phyloP scores from a whole-genome alignment of 176 grass and related monocot species.

The Ampelocalamus luodianensis region DNA sequence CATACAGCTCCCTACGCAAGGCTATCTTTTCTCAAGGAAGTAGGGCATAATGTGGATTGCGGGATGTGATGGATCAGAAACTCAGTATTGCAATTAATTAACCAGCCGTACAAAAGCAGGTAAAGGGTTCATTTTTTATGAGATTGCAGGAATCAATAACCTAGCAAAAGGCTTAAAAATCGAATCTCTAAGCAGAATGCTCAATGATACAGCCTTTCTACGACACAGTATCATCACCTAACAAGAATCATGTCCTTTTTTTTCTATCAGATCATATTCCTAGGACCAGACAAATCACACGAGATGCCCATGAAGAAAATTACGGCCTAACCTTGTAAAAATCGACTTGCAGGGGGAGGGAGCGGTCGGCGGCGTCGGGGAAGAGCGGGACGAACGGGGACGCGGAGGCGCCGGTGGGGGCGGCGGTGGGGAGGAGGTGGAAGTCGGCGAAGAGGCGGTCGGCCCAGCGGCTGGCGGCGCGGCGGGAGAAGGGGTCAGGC shows the following conservation, averaged over 20 bases:
- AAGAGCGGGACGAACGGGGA: constrained; percentile 63
- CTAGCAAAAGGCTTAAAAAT: not conserved
- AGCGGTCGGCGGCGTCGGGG: constrained; percentile 57
- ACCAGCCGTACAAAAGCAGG: not conserved
- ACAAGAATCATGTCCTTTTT: not conserved
- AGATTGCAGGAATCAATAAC: not conserved
- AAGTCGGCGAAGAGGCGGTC: constrained; percentile 93
- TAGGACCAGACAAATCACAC: not conserved
- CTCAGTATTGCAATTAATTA: not conserved
- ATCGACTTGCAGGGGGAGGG: constrained; percentile 70
- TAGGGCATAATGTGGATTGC: not conserved
- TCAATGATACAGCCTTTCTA: not conserved
- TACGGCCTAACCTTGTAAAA: constrained; percentile 73
- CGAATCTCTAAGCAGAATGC: not conserved
- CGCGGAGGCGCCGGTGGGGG: constrained; percentile 35
- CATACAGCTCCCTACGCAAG: not conserved
- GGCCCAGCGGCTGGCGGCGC: constrained; percentile 84
- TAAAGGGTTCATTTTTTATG: not conserved
- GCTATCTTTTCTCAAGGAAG: not conserved
- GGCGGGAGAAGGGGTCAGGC: constrained; percentile 45
- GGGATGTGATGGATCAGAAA: not conserved
- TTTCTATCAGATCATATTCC: not conserved
- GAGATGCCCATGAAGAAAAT: not conserved
- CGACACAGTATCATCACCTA: not conserved
- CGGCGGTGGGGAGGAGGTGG: constrained; percentile 62